Base-by-base conservation (phyloP, 2,329 filamentous ascomycete genomes). In the Pseudocercospora fijiensis region DNA sequence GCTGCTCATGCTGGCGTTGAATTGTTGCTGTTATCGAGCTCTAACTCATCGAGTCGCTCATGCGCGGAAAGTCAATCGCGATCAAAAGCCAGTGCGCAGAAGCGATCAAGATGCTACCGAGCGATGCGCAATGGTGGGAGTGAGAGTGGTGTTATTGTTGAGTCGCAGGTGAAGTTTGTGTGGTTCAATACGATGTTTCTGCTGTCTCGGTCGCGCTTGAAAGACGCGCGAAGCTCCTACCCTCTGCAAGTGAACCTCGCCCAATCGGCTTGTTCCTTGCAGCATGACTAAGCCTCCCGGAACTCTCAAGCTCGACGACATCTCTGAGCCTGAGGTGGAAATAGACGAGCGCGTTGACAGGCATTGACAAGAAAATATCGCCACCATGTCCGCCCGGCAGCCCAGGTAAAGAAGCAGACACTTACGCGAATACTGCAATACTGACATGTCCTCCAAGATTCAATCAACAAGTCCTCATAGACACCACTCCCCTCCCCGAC, bases 401-500 rank as follows among this genome's bases (percentile, higher is more conserved):
- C 82, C 86, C 73, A 78, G 83, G 86, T 88, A 82, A 60, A 79
- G 78, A 11, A 30, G 26, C 10, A 4, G 2, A 43, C 37, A 52
- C 63, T n/a, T 60, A 55, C 59, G 49, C 67, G 57, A 69, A 27
- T 30, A 27, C 9, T 7, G 18, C 7, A 49, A 33, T 13, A 55
- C 61, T 65, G 58, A 67, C 18, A 63, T 47, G n/a, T 10, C 7
- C n/a, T 57, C 67, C 67, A 80, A 98, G 95, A 79, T 98, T 98
- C 89, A 92, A 92, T 82, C 91, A 96, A 83, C 84, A 92, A 78
- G 85, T 90, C 82, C 90, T 98, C 81, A 86, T 95, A 84, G 95
- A 99, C 85, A 95, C 91, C 76, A 96, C 95, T 72, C 94, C 95
- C 75, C 90, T 99, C 76, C 95, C 95, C 70, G 88, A 91, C 77